Percentiles rank a stretch among this genome's conserved stretches.
Evolutionary conservation across 805 yeast genomes (phyloP).

Genomic region (Suhomyces sp.): DNA sequence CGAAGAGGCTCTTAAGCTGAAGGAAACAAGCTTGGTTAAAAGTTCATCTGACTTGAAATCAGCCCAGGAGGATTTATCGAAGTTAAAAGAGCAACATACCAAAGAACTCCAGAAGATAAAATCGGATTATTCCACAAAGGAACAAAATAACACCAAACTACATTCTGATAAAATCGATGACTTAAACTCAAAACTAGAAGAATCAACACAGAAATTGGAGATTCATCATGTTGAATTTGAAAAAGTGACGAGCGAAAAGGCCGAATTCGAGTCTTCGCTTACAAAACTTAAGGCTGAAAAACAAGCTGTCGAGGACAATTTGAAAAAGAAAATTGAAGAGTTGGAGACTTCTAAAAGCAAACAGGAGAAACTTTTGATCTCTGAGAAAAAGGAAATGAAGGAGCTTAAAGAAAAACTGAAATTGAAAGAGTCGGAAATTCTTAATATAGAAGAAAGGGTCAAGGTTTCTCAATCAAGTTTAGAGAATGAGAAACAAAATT

Average conservation of each 20-base stretch:
- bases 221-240: background rate
- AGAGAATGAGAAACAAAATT: background rate
- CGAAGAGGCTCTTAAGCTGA: background rate
- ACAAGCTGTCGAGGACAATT: background rate
- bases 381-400: constrained; percentile 14
- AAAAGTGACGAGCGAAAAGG: background rate
- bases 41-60: background rate
- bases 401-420: constrained; percentile 26
- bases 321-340: background rate
- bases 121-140: background rate
- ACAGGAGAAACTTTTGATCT: constrained; percentile 15
- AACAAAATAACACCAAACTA: background rate
- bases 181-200: background rate
- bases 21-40: background rate
- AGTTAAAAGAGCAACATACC: background rate
- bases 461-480: background rate
- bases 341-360: background rate
- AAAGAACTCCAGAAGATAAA: background rate
- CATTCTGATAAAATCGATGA: background rate
- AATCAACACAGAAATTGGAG: background rate
- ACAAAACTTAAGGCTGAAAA: background rate
- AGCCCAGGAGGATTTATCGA: background rate
- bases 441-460: background rate
- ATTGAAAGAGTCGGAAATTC: background rate
- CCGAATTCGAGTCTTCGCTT: background rate